A percentile compares a stretch with the other conserved stretches of the same genome.
Evolutionary conservation across 345 rosid species (phyloP).

Genomic region (Excoecaria agallocha): DNA sequence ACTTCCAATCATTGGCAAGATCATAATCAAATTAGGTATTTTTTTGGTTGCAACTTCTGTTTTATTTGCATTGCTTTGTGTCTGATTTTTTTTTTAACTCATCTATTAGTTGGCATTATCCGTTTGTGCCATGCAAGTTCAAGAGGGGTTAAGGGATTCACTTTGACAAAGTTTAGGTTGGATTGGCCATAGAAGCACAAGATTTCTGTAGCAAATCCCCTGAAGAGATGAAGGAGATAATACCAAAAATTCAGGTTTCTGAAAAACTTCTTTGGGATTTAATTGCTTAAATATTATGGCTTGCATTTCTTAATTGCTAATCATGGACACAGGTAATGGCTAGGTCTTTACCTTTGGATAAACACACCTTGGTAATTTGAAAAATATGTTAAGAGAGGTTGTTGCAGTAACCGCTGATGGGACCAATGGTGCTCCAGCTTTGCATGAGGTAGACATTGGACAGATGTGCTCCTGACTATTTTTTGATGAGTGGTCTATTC

Average conservation of each 20-base stretch:
- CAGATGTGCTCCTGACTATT: background rate
- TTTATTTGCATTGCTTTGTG: no score
- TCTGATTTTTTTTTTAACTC: no score
- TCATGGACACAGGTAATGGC: conserved; percentile 67
- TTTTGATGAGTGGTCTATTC: no score
- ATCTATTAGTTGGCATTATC: no score
- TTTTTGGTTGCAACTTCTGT: no score
- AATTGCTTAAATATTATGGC: no score
- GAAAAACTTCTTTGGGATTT: no score
- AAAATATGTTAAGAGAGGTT: conserved; percentile 60
- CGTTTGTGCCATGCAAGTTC: no score
- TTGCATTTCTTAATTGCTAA: conserved; percentile 20
- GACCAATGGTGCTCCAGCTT: conserved; percentile 96
- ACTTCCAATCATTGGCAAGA: no score
- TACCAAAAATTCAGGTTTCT: conserved; percentile 77
- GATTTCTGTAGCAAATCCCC: conserved; percentile 22
- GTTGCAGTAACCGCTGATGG: conserved; percentile 99
- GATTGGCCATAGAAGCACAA: conserved; percentile 47
- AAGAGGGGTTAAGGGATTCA: no score
- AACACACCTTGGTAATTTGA: conserved; percentile 74
- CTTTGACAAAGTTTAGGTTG: no score
- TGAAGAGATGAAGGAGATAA: conserved; percentile 30
- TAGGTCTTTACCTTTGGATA: conserved; percentile 85
- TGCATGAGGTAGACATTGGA: conserved; percentile 88
- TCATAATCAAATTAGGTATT: no score